Evolutionary conservation across 2,329 filamentous ascomycete species (phyloP).

Genomic region (Bisporella sp.): DNA sequence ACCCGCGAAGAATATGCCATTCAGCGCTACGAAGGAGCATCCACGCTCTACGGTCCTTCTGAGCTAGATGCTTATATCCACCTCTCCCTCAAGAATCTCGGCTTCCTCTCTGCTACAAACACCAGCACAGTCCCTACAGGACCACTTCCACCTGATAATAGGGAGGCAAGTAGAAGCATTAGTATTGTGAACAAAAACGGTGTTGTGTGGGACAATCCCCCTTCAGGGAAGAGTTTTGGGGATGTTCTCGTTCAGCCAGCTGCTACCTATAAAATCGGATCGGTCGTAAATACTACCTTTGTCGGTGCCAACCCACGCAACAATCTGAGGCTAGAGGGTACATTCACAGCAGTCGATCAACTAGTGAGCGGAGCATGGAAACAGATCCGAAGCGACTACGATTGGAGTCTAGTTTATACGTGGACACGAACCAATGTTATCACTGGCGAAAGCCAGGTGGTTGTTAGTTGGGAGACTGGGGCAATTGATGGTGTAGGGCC

Average conservation of each 20-base stretch:
- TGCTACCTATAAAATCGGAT: conserved; percentile 50
- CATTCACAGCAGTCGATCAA: conserved; percentile 70
- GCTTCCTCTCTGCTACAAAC: conserved; percentile 50
- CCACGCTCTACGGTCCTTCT: conserved; percentile 77
- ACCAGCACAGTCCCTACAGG: conserved; percentile 39
- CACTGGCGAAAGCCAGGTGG: conserved; percentile 69
- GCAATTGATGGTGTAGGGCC: conserved; percentile 34
- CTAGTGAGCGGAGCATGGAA: conserved; percentile 48
- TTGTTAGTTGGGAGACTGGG: conserved; percentile 73
- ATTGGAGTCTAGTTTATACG: conserved; percentile 76
- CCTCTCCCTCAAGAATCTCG: conserved; percentile 63
- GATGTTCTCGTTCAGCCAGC: conserved; percentile 49
- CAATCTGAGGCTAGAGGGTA: conserved; percentile 69
- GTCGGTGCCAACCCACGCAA: conserved; percentile 86
- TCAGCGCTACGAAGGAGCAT: conserved; percentile 89
- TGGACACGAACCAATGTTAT: conserved; percentile 68
- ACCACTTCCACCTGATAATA: conserved; percentile 72
- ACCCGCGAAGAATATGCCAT: conserved; percentile 74
- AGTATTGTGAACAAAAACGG: conserved; percentile 61
- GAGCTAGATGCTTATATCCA: conserved; percentile 83
- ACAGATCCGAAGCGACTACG: conserved; percentile 61
- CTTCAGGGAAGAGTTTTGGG: conserved; percentile 62
- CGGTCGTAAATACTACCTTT: conserved; percentile 61
- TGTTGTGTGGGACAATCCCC: conserved; percentile 68
- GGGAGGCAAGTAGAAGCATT: conserved; percentile 50